Evolutionary conservation across 1,284 basidiomycete species (phyloP).

Genomic region (Heterobasidion annosum): DNA sequence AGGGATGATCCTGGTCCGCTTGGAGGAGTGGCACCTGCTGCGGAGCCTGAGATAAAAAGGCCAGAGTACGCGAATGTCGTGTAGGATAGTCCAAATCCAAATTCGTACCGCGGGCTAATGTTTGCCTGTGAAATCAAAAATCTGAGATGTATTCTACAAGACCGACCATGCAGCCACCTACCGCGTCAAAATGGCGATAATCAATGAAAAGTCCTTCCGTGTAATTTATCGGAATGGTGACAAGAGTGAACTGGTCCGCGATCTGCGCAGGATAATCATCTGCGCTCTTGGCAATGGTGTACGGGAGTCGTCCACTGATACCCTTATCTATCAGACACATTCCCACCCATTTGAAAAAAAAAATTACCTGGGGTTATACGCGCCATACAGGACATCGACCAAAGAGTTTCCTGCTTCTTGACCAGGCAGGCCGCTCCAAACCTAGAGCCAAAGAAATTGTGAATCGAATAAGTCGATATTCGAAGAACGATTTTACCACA

Average conservation of each 20-base stretch:
- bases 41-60: slow-evolving; percentile 31
- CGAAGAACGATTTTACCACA: slow-evolving; percentile 22
- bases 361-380: slow-evolving; percentile 57
- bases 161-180: slow-evolving; percentile 8
- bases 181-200: slow-evolving; percentile 53
- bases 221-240: slow-evolving; percentile 32
- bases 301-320: slow-evolving; percentile 33
- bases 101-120: slow-evolving; percentile 49
- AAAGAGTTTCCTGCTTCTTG: slow-evolving; percentile 64
- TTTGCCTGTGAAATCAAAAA: slow-evolving; percentile 20
- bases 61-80: slow-evolving; percentile 51
- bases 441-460: slow-evolving; percentile 14
- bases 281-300: slow-evolving; percentile 51
- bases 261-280: slow-evolving; percentile 47
- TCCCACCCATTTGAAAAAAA: slow-evolving; percentile 13
- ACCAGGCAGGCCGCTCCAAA: slow-evolving; percentile 61
- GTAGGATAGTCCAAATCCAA: slow-evolving; percentile 53
- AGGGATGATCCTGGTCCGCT: slow-evolving; percentile 36
- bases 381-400: slow-evolving; percentile 52
- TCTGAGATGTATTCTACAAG: slow-evolving; percentile 12
- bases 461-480: neutral
- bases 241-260: slow-evolving; percentile 19
- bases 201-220: slow-evolving; percentile 53
- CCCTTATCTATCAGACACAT: slow-evolving; percentile 5
- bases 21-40: slow-evolving; percentile 24